Conservation (phyloP, 441 rosid species). For the Dalechampia spathulata region DNA sequence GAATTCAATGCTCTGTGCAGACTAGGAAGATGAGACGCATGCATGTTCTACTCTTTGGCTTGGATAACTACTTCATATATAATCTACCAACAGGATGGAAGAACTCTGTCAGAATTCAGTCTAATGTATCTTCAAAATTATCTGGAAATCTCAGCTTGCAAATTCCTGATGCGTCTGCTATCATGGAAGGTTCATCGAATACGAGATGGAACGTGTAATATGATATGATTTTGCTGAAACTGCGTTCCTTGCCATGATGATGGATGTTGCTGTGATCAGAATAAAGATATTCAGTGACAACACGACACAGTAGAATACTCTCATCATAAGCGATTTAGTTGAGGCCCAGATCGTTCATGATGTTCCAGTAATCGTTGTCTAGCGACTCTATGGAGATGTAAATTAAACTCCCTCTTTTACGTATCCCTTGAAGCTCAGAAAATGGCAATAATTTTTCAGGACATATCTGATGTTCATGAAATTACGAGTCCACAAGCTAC, state of each 20-base stretch:
- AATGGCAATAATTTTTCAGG: not conserved
- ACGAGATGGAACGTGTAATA: conserved; percentile 57
- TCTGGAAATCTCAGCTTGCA: conserved; percentile 11
- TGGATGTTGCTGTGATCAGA: not conserved
- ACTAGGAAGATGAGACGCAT: not conserved
- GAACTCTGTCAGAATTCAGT: conserved; percentile 25
- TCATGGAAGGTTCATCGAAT: conserved; percentile 37
- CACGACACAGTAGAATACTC: conserved; percentile 55
- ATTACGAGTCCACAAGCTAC: conserved; percentile 16
- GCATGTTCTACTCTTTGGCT: too few relatives aligned
- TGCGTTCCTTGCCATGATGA: not conserved
- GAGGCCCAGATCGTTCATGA: not conserved
- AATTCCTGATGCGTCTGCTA: conserved; percentile 51
- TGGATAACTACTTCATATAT: not conserved
- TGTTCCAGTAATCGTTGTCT: not conserved
- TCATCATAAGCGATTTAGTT: conserved; percentile 40
- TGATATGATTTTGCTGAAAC: conserved; percentile 37
- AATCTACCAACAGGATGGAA: not conserved
- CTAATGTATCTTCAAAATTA: conserved; percentile 40
- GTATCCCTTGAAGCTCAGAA: not conserved
- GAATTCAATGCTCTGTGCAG: not conserved
- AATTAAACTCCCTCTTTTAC: not conserved
- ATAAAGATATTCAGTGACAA: conserved; percentile 55
- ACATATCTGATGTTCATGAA: not conserved
- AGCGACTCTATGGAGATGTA: not conserved